Evolutionary conservation across 2,329 filamentous ascomycete genomes (phyloP).

Genomic region (Diplodia scrobiculata): DNA sequence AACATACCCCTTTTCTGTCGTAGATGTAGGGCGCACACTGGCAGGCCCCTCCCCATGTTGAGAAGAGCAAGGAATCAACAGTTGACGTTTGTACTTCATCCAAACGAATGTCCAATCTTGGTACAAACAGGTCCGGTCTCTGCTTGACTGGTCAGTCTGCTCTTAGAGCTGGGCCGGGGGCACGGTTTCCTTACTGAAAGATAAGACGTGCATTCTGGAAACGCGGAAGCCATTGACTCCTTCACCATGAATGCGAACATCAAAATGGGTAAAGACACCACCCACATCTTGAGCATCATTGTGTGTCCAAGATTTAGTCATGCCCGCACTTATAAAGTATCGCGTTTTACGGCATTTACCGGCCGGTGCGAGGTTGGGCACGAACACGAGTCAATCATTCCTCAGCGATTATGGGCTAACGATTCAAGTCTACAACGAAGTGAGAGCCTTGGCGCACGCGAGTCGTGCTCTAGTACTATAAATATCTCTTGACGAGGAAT

Average conservation of each 20-base stretch:
- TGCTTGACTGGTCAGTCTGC: background rate
- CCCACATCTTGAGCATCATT: background rate
- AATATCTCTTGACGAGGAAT: background rate
- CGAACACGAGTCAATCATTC: background rate
- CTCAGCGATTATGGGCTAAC: background rate
- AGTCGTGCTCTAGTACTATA: background rate
- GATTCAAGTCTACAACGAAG: background rate
- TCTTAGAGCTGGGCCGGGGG: background rate
- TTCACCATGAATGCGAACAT: background rate
- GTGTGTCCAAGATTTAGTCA: background rate
- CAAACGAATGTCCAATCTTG: background rate
- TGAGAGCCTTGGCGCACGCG: background rate
- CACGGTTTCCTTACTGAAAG: background rate
- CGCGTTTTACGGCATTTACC: background rate
- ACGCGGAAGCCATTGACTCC: background rate
- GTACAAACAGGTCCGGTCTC: constrained; percentile 1
- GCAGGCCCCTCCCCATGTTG: background rate
- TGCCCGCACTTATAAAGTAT: background rate
- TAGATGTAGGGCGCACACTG: constrained; percentile 51
- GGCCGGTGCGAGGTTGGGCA: background rate
- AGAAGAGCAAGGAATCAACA: background rate
- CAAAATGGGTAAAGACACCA: background rate
- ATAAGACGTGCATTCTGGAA: background rate
- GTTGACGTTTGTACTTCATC: background rate
- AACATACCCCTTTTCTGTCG: constrained; percentile 51